Evolutionary conservation across 805 yeast genomes (phyloP), one percentile per base, ranked within the genome.

Genomic region (Cyberlindnera samutprakarnensis): DNA sequence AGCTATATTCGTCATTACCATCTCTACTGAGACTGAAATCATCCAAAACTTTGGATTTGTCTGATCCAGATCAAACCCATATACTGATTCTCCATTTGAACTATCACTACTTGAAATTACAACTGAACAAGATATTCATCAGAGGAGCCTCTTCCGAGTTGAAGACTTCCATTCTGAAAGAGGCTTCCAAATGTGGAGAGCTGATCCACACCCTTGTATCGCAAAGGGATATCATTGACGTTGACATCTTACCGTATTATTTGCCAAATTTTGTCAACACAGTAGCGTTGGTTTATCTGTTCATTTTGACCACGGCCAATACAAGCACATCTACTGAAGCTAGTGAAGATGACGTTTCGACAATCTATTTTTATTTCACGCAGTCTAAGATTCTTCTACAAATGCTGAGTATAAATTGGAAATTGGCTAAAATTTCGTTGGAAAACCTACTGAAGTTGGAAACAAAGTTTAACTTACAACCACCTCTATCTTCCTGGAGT

Each of bases 1-100:
- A 56, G 14, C 25, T 57, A 30, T 39, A 35, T 11, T 29, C 28
- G 5, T 36, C 58, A 1, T 31, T 51, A 8, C 58, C 59, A 3
- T 9, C 36, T 1, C 32, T 28, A 2, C 34, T 47, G 23, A 31
- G 26, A 14, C 17, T 31, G 18, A 12, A 17, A 5, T 24, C 28
- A 20, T 23, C 25, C 38, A 10, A 16, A 32, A 5, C 24, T 28
- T 6, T 17, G 29, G 19, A 21, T 23, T 12, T n/a, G 20, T 23
- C 9, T 7, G 22, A 18, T 2, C 21, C 15, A 8, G 13, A 35
- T 17, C 35, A 38, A n/a, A 37, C 35, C 9, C 36, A 36, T 19
- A 38, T 41, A 7, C 19, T 51, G 13, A 23, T 44, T 11, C 46
- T 56, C 25, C 46, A 49, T 12, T 41, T 56, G 19, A 47, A 46